phyloP scores from a whole-genome alignment of 495 filamentous ascomycete genomes.

The Annulohypoxylon bovei region DNA sequence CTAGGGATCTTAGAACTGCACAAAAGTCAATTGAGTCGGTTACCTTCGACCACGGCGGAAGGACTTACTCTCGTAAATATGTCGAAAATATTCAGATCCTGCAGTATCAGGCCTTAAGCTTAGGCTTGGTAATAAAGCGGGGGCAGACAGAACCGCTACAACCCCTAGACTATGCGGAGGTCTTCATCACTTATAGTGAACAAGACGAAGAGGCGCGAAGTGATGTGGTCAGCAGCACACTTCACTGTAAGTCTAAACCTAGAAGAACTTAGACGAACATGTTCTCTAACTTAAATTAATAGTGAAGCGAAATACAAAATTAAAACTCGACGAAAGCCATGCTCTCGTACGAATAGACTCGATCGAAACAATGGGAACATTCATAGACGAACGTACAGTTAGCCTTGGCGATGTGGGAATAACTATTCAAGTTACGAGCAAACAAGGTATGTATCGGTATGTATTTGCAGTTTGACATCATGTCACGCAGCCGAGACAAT shows the following conservation, averaged over 20 bases:
- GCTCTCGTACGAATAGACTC: not conserved
- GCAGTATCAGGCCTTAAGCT: constrained; percentile 3
- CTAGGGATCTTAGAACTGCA: not conserved
- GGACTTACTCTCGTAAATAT: constrained; percentile 5
- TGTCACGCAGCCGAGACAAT: too few species aligned
- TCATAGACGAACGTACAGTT: not conserved
- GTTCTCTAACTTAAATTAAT: not conserved
- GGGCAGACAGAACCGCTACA: not conserved
- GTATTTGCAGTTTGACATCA: not conserved
- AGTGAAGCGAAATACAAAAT: constrained; percentile 1
- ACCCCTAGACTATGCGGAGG: constrained; percentile 3
- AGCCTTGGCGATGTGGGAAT: not conserved
- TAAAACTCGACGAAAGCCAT: not conserved
- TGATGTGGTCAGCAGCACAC: not conserved
- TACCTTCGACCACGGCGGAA: not conserved
- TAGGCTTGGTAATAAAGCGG: not conserved
- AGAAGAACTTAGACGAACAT: not conserved
- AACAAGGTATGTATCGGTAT: not conserved
- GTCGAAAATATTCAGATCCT: constrained; percentile 5
- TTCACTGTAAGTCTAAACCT: not conserved
- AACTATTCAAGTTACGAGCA: constrained; percentile 3
- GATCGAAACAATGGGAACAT: not conserved
- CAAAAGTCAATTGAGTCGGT: constrained; percentile 4
- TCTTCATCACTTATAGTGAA: not conserved
- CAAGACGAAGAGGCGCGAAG: not conserved